Percentiles rank a stretch among this genome's conserved stretches.
Evolutionary conservation across 352 stramenopile genomes (phyloP).

Genomic region (Globisporangium paroecandrum): DNA sequence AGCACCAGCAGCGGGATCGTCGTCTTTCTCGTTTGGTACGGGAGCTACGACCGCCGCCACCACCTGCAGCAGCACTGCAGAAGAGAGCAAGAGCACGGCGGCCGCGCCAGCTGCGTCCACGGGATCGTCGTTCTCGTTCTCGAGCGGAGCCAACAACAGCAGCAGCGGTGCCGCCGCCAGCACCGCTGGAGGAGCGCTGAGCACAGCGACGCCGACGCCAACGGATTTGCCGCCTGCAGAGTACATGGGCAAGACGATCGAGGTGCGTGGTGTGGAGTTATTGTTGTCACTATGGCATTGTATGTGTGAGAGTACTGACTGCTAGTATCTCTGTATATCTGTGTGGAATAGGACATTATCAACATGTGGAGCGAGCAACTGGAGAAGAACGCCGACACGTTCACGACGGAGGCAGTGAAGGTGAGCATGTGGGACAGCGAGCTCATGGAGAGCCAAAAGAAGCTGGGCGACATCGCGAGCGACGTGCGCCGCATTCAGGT

Average conservation of each 20-base stretch:
- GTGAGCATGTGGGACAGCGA: conserved; percentile 85
- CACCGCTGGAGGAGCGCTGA: conserved; percentile 17
- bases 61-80: neutral
- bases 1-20: neutral
- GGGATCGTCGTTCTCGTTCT: conserved; percentile 11
- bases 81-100: conserved; percentile 8
- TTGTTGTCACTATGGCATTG: neutral
- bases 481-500: conserved; percentile 84
- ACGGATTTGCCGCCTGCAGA: conserved; percentile 72
- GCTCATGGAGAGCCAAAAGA: conserved; percentile 83
- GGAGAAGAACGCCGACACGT: conserved; percentile 80
- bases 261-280: conserved; percentile 29
- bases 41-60: neutral
- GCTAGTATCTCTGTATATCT: neutral
- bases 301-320: neutral
- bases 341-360: conserved; percentile 82
- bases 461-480: conserved; percentile 77
- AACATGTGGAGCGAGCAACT: conserved; percentile 89
- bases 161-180: neutral
- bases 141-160: conserved; percentile 1
- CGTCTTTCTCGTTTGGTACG: conserved; percentile 5
- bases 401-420: conserved; percentile 86
- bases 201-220: conserved; percentile 27
- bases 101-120: conserved; percentile 3
- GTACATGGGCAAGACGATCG: conserved; percentile 84